Conservation (phyloP, 371 early-diverging fungal genomes). For the Actinomortierella wolfii region DNA sequence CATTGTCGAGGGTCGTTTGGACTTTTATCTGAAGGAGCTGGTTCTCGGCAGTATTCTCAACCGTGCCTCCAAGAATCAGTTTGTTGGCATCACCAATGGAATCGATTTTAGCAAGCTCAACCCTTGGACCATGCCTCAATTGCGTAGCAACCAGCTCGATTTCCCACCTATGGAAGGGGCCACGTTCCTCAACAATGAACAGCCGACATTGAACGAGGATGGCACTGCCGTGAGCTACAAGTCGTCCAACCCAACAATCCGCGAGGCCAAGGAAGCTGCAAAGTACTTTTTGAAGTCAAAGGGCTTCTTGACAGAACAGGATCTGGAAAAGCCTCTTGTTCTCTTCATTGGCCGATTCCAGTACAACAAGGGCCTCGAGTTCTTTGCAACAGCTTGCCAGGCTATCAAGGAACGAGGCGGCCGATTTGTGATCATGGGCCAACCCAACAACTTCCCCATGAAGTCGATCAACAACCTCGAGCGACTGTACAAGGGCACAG, state of each 20-base stretch:
- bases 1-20: constrained; percentile 61
- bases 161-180: constrained; percentile 49
- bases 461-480: constrained; percentile 50
- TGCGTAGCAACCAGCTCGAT: constrained; percentile 43
- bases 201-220: not conserved
- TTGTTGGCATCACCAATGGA: constrained; percentile 70
- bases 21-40: constrained; percentile 66
- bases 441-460: constrained; percentile 62
- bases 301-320: constrained; percentile 47
- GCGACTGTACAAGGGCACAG: constrained; percentile 49
- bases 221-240: constrained; percentile 23
- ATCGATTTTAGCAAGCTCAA: constrained; percentile 57
- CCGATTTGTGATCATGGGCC: constrained; percentile 64
- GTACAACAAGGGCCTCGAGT: constrained; percentile 64
- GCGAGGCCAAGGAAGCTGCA: constrained; percentile 55
- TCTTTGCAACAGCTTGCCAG: constrained; percentile 51
- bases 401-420: constrained; percentile 50
- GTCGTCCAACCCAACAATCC: constrained; percentile 36
- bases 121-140: constrained; percentile 55
- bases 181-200: not conserved
- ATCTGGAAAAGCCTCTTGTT: constrained; percentile 55
- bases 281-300: constrained; percentile 58
- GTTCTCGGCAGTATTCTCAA: constrained; percentile 58
- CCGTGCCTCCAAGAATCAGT: constrained; percentile 53
- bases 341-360: constrained; percentile 67